These are phyloP conservation scores for Vaucheria bursata DNA, from an alignment of 352 stramenopile species.

Conservation along the genomic window DNA sequence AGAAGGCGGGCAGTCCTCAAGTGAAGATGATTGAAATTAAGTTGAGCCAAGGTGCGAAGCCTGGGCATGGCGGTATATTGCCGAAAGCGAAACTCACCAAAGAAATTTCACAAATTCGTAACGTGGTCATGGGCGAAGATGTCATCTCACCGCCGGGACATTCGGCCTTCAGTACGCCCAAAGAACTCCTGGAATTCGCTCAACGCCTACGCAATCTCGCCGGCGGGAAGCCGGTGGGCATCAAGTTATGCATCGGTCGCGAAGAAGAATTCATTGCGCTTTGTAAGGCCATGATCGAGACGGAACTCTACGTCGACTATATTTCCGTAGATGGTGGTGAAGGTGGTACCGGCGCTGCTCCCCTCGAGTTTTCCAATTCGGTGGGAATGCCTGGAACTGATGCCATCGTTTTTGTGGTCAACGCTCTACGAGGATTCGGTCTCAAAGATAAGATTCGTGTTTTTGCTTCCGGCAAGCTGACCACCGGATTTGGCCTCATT, in stretches of 20 bases:
- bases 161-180: slow-evolving; percentile 1
- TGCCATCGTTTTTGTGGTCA: slow-evolving; percentile 15
- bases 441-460: slow-evolving; percentile 4
- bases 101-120: slow-evolving; percentile 19
- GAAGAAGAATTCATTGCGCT: not conserved
- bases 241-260: slow-evolving; percentile 22
- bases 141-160: slow-evolving; percentile 17
- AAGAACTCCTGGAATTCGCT: slow-evolving; percentile 20
- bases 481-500: not conserved
- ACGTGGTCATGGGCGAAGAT: slow-evolving; percentile 9
- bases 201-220: slow-evolving; percentile 10
- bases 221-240: slow-evolving; percentile 21
- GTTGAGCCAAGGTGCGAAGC: slow-evolving; percentile 29
- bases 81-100: slow-evolving; percentile 10
- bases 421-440: not conserved
- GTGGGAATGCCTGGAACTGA: slow-evolving; percentile 11
- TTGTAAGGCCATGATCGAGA: slow-evolving; percentile 6
- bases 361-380: slow-evolving; percentile 18
- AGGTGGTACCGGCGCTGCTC: slow-evolving; percentile 27
- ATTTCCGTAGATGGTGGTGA: slow-evolving; percentile 22
- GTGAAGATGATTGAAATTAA: slow-evolving; percentile 35
- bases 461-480: not conserved
- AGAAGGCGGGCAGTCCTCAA: not conserved
- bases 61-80: slow-evolving; percentile 30
- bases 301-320: slow-evolving; percentile 8